Conservation (phyloP, 768 basidiomycete species). For the Mycena chlorophos region DNA sequence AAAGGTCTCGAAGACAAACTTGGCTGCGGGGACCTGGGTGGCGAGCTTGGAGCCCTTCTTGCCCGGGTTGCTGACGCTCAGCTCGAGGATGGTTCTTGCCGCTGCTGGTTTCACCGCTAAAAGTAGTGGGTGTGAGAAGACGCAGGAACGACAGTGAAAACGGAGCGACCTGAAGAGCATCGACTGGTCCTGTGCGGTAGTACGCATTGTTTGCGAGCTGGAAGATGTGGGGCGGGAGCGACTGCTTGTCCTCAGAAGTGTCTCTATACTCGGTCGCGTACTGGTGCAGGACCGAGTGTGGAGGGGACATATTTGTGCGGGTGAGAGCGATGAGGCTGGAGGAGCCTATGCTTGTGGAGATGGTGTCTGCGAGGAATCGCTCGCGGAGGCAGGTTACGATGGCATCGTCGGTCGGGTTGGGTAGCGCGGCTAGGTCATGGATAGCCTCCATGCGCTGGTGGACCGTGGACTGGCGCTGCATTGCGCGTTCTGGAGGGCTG, state of each 20-base stretch:
- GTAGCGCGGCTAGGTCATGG: not conserved
- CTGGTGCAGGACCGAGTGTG: slow-evolving; percentile 81
- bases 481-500: too few species aligned
- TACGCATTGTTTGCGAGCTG: slow-evolving; percentile 89
- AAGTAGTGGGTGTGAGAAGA: slow-evolving; percentile 8
- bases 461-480: not conserved
- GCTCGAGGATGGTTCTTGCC: slow-evolving; percentile 90
- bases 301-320: slow-evolving; percentile 87
- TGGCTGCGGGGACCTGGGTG: slow-evolving; percentile 83
- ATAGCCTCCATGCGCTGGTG: not conserved
- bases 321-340: slow-evolving; percentile 79
- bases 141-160: not conserved
- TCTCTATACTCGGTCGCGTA: slow-evolving; percentile 87
- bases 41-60: slow-evolving; percentile 94
- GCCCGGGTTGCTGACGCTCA: slow-evolving; percentile 83
- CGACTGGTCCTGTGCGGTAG: slow-evolving; percentile 91
- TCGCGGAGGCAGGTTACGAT: slow-evolving; percentile 84
- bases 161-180: slow-evolving; percentile 74
- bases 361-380: slow-evolving; percentile 79
- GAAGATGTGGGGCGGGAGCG: slow-evolving; percentile 85
- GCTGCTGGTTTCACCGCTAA: slow-evolving; percentile 87
- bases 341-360: slow-evolving; percentile 75
- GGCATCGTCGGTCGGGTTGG: slow-evolving; percentile 84
- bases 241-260: slow-evolving; percentile 59
- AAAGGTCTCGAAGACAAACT: slow-evolving; percentile 94